Conservation (phyloP, 2,329 filamentous ascomycete species). For the Apiospora aurea region DNA sequence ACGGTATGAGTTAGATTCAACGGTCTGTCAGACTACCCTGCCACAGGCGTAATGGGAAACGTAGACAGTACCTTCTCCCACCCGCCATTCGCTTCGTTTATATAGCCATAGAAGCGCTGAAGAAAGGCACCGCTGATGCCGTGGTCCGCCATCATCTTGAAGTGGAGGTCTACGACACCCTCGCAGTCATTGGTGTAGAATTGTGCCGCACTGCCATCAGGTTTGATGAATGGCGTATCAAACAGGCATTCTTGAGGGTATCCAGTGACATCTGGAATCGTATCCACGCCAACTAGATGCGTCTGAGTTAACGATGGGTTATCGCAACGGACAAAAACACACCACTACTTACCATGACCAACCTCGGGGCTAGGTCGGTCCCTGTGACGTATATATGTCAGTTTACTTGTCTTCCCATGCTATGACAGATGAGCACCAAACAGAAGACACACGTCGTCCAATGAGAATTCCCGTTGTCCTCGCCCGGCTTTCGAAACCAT, state of each 20-base stretch:
- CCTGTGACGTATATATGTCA: neutral
- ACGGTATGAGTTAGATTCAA: neutral
- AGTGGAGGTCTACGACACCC: constrained; percentile 37
- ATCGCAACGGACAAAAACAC: neutral
- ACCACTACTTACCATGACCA: neutral
- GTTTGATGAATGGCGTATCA: constrained; percentile 34
- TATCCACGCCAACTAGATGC: constrained; percentile 35
- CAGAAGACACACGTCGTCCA: constrained; percentile 35
- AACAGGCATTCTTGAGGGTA: constrained; percentile 37
- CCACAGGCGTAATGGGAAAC: neutral
- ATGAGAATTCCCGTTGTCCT: constrained; percentile 37
- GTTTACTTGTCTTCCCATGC: neutral
- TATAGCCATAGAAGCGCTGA: constrained; percentile 37
- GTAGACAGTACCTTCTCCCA: constrained; percentile 30
- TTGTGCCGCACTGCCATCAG: constrained; percentile 31
- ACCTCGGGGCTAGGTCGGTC: neutral
- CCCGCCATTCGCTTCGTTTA: constrained; percentile 35
- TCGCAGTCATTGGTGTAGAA: constrained; percentile 38
- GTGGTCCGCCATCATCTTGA: constrained; percentile 36
- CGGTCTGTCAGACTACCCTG: no score
- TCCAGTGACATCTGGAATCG: constrained; percentile 36
- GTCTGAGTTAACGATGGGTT: neutral
- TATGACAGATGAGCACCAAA: neutral
- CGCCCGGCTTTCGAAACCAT: constrained; percentile 37
- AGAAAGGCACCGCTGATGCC: constrained; percentile 37